Evolutionary conservation across 352 stramenopile genomes (phyloP).

Genomic region (Globisporangium cederbergense): DNA sequence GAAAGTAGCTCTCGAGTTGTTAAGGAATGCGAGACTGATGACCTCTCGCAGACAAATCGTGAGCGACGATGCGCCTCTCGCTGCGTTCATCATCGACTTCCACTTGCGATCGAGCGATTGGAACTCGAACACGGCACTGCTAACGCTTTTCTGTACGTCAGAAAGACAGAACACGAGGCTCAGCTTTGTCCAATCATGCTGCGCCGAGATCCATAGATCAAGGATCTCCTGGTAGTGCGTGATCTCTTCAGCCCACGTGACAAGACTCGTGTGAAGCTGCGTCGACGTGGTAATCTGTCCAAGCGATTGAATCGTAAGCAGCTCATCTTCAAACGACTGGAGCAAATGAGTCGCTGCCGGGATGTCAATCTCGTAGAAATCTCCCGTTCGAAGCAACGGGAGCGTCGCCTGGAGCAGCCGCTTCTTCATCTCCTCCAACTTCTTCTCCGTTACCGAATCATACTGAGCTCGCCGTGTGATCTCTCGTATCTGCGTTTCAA

Average conservation of each 20-base stretch:
- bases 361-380: conserved; percentile 46
- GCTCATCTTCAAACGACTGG: conserved; percentile 45
- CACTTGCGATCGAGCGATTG: conserved; percentile 65
- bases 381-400: conserved; percentile 38
- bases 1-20: conserved; percentile 33
- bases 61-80: conserved; percentile 43
- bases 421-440: conserved; percentile 57
- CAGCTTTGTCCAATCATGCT: conserved; percentile 50
- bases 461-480: conserved; percentile 53
- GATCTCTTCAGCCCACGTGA: conserved; percentile 61
- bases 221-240: conserved; percentile 57
- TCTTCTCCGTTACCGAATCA: conserved; percentile 52
- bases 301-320: conserved; percentile 55
- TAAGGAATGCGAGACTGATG: conserved; percentile 50
- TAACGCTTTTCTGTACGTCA: conserved; percentile 58
- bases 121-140: conserved; percentile 53
- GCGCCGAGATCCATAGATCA: conserved; percentile 48
- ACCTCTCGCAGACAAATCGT: conserved; percentile 56
- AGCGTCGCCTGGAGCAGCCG: conserved; percentile 33
- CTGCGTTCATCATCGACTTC: conserved; percentile 61
- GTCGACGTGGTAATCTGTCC: conserved; percentile 39
- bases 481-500: conserved; percentile 51
- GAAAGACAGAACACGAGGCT: conserved; percentile 39
- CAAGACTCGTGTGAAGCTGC: conserved; percentile 33
- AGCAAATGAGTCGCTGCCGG: conserved; percentile 30